Conservation (phyloP, 345 rosid species). For the Stellera chamaejasme region DNA sequence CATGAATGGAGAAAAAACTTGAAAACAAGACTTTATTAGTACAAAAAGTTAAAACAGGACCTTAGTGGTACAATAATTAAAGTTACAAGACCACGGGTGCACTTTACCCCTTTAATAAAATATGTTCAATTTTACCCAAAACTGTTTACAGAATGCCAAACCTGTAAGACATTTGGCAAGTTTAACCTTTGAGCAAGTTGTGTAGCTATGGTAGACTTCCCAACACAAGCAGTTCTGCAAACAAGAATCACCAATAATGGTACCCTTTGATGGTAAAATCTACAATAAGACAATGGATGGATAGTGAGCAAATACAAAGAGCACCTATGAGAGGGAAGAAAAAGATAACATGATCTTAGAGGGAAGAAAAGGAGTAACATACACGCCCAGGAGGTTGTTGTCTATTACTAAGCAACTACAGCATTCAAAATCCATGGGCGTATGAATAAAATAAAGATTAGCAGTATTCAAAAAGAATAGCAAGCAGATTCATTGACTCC, state of each 20-base stretch:
- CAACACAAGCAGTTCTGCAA: conserved; percentile 97
- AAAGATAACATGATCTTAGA: conserved; percentile 3
- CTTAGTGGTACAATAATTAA: too few species aligned
- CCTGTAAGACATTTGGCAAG: conserved; percentile 97
- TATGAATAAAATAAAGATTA: too few species aligned
- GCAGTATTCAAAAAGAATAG: too few species aligned
- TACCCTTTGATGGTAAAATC: conserved; percentile 98
- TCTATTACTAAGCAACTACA: conserved; percentile 25
- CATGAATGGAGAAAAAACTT: too few species aligned
- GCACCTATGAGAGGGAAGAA: neutral
- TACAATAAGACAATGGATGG: conserved; percentile 16
- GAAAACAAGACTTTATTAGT: too few species aligned
- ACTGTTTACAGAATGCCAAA: conserved; percentile 14
- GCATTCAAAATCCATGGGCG: too few species aligned
- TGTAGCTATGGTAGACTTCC: conserved; percentile 96
- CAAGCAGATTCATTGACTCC: too few species aligned
- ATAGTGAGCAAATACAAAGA: neutral
- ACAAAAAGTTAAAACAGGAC: too few species aligned
- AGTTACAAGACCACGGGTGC: too few species aligned
- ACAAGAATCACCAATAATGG: conserved; percentile 98
- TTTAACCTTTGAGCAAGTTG: conserved; percentile 98
- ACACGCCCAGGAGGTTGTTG: conserved; percentile 98
- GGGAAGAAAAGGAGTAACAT: conserved; percentile 19
- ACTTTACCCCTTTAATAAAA: too few species aligned
- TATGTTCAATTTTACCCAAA: too few species aligned